These are phyloP conservation scores for Centaurea solstitialis DNA, from an alignment of 129 eudicot species.

Conservation along the genomic window DNA sequence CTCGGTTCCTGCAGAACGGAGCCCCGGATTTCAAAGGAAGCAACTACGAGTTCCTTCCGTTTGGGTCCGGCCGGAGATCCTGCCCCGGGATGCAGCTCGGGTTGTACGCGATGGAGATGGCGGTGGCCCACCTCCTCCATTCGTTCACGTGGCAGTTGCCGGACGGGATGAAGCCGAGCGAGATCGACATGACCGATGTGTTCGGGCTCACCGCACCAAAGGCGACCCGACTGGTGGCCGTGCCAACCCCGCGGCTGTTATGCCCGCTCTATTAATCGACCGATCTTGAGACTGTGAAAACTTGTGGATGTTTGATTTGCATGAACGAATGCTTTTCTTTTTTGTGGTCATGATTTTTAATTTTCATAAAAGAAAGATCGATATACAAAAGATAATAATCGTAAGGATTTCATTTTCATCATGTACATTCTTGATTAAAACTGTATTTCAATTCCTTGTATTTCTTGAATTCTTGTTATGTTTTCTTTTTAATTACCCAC, in stretches of 20 bases:
- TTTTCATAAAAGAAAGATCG: conserved; percentile 9
- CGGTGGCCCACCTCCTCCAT: conserved; percentile 78
- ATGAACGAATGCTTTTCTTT: conserved; percentile 7
- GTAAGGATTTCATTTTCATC: neutral
- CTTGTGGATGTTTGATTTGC: conserved; percentile 11
- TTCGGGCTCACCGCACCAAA: conserved; percentile 87
- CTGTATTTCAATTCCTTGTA: neutral
- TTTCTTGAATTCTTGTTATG: conserved; percentile 9
- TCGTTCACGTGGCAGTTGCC: conserved; percentile 82
- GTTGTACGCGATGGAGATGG: conserved; percentile 63
- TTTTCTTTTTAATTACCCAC: neutral
- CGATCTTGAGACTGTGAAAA: neutral
- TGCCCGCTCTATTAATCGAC: conserved; percentile 46
- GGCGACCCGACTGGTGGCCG: conserved; percentile 68
- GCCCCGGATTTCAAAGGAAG: conserved; percentile 77
- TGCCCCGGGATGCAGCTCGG: conserved; percentile 94
- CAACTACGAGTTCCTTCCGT: conserved; percentile 73
- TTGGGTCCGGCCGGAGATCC: conserved; percentile 88
- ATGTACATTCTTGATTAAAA: conserved; percentile 10
- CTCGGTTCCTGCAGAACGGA: conserved; percentile 53
- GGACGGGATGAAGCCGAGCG: conserved; percentile 80
- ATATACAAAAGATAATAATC: conserved; percentile 11
- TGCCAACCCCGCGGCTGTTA: conserved; percentile 66
- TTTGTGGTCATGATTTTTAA: neutral
- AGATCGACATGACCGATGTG: conserved; percentile 62